These are phyloP conservation scores for Soucietia sequanensis DNA, from an alignment of 805 yeast genomes.

Conservation along the genomic window DNA sequence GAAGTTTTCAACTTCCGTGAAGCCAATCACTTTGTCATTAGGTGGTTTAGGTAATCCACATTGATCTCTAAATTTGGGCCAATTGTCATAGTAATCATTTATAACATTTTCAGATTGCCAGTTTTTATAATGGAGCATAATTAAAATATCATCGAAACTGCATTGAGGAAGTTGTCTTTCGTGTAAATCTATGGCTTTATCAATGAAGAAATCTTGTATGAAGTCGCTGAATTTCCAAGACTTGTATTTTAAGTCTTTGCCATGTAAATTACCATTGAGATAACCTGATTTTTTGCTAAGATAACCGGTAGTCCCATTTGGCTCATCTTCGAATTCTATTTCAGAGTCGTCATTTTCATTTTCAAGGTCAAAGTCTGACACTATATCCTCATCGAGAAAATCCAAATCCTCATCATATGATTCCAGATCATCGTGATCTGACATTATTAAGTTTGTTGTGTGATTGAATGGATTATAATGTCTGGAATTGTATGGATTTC, in stretches of 20 bases:
- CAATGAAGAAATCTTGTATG: conserved; percentile 22
- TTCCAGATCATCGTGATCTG: no score
- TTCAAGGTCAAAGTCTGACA: conserved; percentile 12
- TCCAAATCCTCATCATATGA: no score
- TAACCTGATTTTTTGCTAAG: conserved; percentile 2
- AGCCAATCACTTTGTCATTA: neutral
- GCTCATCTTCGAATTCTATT: conserved; percentile 2
- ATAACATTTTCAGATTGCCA: conserved; percentile 43
- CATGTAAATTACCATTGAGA: conserved; percentile 1
- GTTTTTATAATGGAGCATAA: conserved; percentile 34
- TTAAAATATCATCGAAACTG: conserved; percentile 27
- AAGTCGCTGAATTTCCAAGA: conserved; percentile 27
- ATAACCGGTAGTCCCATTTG: conserved; percentile 1
- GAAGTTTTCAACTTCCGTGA: conserved; percentile 18
- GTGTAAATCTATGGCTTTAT: conserved; percentile 19
- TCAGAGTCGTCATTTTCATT: conserved; percentile 17
- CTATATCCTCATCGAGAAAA: conserved; percentile 8
- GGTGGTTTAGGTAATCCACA: conserved; percentile 25
- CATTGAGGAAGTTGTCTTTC: conserved; percentile 25
- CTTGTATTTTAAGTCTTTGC: conserved; percentile 13
- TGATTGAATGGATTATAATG: no score
- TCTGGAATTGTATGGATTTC: no score
- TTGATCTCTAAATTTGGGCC: conserved; percentile 18
- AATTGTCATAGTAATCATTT: conserved; percentile 34
- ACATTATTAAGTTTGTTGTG: no score